Conservation (phyloP, 2,329 filamentous ascomycete genomes). For the Sclerotinia subarctica region DNA sequence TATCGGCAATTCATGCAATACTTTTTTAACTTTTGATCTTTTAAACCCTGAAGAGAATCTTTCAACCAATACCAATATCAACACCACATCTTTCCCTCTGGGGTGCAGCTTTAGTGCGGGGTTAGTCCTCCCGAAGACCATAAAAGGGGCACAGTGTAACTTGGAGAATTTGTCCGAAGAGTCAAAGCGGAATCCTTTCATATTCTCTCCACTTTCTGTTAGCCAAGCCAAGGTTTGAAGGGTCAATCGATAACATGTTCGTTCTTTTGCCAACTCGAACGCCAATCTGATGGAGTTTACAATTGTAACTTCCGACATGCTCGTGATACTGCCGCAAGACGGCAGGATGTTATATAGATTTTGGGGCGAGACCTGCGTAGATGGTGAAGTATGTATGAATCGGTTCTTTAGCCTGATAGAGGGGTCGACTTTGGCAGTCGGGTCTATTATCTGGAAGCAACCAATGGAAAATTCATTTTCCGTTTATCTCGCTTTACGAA, state of each 20-base stretch:
- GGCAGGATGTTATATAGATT: background rate
- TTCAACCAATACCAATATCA: background rate
- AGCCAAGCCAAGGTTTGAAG: conserved; percentile 1
- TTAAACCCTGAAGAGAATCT: background rate
- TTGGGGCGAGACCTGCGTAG: background rate
- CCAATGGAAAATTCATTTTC: background rate
- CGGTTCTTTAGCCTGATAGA: background rate
- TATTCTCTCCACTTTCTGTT: background rate
- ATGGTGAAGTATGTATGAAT: background rate
- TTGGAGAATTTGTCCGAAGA: conserved; percentile 4
- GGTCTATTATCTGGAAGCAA: background rate
- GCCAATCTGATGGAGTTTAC: background rate
- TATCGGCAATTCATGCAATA: background rate
- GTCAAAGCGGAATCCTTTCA: conserved; percentile 10
- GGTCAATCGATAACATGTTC: background rate
- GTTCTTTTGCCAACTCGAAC: background rate
- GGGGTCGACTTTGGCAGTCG: background rate
- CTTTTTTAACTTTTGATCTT: background rate
- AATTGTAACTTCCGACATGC: background rate
- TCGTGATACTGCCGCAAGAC: background rate
- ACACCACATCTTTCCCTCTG: background rate
- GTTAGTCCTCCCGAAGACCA: background rate
- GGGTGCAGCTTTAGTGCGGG: conserved; percentile 9
- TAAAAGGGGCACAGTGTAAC: background rate
- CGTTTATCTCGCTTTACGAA: background rate